phyloP scores from a whole-genome alignment of 1,139 yeast species.

The Eremothecium sinecaudum region DNA sequence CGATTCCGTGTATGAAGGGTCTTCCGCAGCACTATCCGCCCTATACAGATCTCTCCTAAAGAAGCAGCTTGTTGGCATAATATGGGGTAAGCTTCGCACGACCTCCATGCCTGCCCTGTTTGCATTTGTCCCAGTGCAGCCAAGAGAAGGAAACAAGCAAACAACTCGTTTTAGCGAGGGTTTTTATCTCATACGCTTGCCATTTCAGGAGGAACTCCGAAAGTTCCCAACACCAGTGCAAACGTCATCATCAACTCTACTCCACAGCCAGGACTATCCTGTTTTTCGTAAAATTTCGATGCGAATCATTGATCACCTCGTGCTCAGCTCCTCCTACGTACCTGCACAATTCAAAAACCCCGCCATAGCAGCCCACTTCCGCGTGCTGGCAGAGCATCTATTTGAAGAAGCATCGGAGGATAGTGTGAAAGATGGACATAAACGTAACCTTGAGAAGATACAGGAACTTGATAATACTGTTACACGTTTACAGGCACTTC shows the following conservation, averaged over 20 bases:
- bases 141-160: constrained; percentile 16
- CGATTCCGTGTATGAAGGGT: constrained; percentile 49
- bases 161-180: too few relatives aligned
- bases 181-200: constrained; percentile 47
- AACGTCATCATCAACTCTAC: constrained; percentile 11
- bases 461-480: constrained; percentile 2
- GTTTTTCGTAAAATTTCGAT: constrained; percentile 33
- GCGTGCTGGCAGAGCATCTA: constrained; percentile 54
- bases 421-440: too few relatives aligned
- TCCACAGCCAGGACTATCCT: constrained; percentile 26
- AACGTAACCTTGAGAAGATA: not conserved
- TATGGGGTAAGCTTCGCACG: constrained; percentile 58
- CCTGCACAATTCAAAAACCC: constrained; percentile 62
- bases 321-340: constrained; percentile 40
- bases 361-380: constrained; percentile 54
- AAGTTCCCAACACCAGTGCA: constrained; percentile 34
- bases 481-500: constrained; percentile 1
- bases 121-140: constrained; percentile 48
- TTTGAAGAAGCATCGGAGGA: constrained; percentile 26
- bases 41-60: constrained; percentile 52
- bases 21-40: constrained; percentile 57
- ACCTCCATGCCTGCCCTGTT: constrained; percentile 51
- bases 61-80: constrained; percentile 49
- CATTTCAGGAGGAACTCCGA: constrained; percentile 57
- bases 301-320: constrained; percentile 35